Evolutionary conservation across 768 basidiomycete genomes (phyloP).

Genomic region (Tylopilus plumbeoviolaceoides): DNA sequence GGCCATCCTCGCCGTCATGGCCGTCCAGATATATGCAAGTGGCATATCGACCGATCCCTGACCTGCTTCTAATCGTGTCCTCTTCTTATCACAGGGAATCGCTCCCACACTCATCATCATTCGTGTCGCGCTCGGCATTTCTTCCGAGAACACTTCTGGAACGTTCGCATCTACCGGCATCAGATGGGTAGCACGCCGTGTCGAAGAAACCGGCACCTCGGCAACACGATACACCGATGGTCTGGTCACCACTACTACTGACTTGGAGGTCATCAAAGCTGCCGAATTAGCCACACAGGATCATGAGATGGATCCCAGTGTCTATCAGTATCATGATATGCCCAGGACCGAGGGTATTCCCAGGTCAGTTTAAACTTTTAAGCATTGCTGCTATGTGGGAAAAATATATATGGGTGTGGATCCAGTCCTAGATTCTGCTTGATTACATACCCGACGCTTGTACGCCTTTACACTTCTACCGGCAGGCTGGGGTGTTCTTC

Average conservation of each 20-base stretch:
- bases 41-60: not conserved
- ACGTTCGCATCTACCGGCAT: conserved; percentile 20
- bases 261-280: conserved; percentile 18
- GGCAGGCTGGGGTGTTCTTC: conserved; percentile 27
- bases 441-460: not conserved
- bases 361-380: not conserved
- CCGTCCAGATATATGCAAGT: conserved; percentile 40
- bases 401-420: too few species aligned
- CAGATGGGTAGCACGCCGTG: conserved; percentile 18
- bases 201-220: conserved; percentile 13
- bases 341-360: not conserved
- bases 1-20: conserved; percentile 34
- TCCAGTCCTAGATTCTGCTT: not conserved
- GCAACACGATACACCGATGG: conserved; percentile 21
- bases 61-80: not conserved
- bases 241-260: conserved; percentile 10
- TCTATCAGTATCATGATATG: not conserved
- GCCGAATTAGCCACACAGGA: not conserved
- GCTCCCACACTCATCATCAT: conserved; percentile 36
- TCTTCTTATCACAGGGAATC: conserved; percentile 24
- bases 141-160: conserved; percentile 20
- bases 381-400: not conserved
- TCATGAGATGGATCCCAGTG: not conserved
- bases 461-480: conserved; percentile 7
- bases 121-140: conserved; percentile 31